phyloP scores from a whole-genome alignment of 768 basidiomycete species.

The Strobilomyces echinocephalus region DNA sequence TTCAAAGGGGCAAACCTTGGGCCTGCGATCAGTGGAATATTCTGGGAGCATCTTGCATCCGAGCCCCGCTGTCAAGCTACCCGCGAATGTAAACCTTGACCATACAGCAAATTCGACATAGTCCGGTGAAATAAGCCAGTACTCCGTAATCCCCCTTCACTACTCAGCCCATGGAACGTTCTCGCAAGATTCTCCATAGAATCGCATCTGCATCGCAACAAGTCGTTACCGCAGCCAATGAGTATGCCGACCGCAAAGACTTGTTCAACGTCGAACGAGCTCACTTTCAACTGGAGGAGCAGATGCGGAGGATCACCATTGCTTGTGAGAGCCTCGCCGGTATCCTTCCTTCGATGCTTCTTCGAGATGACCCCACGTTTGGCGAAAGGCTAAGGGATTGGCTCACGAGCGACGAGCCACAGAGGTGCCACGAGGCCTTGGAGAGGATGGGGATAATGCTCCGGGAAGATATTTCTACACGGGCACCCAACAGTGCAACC shows the following conservation, averaged over 20 bases:
- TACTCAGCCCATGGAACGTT: constrained; percentile 1
- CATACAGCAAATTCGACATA: too few relatives aligned
- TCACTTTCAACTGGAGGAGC: not conserved
- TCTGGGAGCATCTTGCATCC: too few relatives aligned
- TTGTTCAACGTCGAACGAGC: not conserved
- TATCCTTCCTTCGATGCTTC: not conserved
- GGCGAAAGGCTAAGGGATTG: not conserved
- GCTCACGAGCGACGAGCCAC: not conserved
- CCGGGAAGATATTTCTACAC: not conserved
- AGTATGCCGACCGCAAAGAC: not conserved
- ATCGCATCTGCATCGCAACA: not conserved
- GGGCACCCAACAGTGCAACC: not conserved
- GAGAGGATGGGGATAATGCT: not conserved
- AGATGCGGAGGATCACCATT: not conserved
- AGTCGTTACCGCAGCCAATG: not conserved
- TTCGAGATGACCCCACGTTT: not conserved
- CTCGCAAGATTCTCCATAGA: not conserved
- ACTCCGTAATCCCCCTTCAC: too few relatives aligned
- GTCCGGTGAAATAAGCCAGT: too few relatives aligned
- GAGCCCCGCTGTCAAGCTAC: too few relatives aligned
- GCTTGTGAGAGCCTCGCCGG: not conserved
- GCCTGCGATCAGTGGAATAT: too few relatives aligned
- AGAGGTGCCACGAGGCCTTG: not conserved
- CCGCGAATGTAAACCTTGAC: too few relatives aligned
- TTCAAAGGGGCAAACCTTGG: too few relatives aligned